Evolutionary conservation across 768 basidiomycete genomes (phyloP), one percentile per base, ranked within the genome.

Genomic region (Galerina sulciceps): DNA sequence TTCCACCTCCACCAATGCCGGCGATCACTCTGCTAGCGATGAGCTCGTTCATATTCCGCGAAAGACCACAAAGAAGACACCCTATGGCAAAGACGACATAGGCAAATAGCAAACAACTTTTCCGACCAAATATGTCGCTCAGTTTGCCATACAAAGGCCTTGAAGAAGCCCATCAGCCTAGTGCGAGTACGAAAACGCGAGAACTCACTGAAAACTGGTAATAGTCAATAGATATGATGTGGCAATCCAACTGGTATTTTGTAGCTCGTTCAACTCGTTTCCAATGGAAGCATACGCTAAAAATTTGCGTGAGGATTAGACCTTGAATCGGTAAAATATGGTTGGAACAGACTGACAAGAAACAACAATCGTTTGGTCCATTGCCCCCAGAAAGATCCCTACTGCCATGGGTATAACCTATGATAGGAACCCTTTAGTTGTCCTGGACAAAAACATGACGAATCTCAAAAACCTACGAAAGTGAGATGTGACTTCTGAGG

Each of bases 241-340:
- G 3, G 85, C 82, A 26, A 88, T 84, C 86, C 86, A 88, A 60
- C 85, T 86, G 0, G 85, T 85, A 55, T 82, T 86, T 59, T 87
- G 84, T 3, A 88, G 76, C 66, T 85, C 79, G 6, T 86, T 79
- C 5, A 88, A 71, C 61, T 87, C 85, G 64, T 80, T 83, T 22
- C 84, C 84, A 55, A 85, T 85, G 0, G 80, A 72, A 10, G 83
- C 81, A 59, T 83, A 84, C 0, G 82, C 81, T 81, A 54, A 45
- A n/a, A 52, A 22, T 45, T 57, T 34, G 40, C 22, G 31, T 34
- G 51, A 14, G 20, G 47, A 17, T 45, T n/a, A 44, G 11, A 8
- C 20, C 6, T 11, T 37, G 9, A n/a, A 43, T n/a, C n/a, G n/a
- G n/a, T n/a, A n/a, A n/a, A n/a, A n/a, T 43, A 23, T 41, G 11